Conservation (phyloP, 305 asterid genomes). For the Solanum aculeatissimum region DNA sequence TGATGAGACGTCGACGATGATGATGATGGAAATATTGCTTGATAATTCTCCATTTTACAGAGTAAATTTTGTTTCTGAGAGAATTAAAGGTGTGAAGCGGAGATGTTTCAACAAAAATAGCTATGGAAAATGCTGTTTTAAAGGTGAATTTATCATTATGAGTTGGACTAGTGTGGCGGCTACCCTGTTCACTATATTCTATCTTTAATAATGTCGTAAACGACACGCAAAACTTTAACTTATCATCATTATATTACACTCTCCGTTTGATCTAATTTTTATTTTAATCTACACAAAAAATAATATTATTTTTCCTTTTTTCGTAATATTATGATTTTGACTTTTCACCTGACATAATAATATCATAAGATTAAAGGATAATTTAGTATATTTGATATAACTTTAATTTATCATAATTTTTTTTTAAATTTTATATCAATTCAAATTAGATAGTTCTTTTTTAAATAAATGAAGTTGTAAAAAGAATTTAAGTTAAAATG, state of each 20-base stretch:
- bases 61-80: neutral
- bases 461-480: no score
- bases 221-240: conserved; percentile 25
- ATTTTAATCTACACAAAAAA: no score
- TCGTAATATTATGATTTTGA: no score
- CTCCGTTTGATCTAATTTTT: no score
- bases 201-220: conserved; percentile 19
- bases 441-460: no score
- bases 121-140: neutral
- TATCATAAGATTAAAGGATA: accelerated
- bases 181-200: neutral
- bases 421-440: no score
- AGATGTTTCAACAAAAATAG: neutral
- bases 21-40: conserved; percentile 6
- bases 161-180: conserved; percentile 29
- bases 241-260: neutral
- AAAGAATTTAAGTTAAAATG: neutral
- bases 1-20: neutral
- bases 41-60: conserved; percentile 13
- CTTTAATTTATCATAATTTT: no score
- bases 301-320: no score
- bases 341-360: no score
- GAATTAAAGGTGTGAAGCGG: neutral
- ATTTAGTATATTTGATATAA: no score
- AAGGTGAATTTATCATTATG: conserved; percentile 6